Evolutionary conservation across 2,329 filamentous ascomycete species (phyloP), one percentile per base, ranked within the genome.

Genomic region (Lecanicillium sp.): DNA sequence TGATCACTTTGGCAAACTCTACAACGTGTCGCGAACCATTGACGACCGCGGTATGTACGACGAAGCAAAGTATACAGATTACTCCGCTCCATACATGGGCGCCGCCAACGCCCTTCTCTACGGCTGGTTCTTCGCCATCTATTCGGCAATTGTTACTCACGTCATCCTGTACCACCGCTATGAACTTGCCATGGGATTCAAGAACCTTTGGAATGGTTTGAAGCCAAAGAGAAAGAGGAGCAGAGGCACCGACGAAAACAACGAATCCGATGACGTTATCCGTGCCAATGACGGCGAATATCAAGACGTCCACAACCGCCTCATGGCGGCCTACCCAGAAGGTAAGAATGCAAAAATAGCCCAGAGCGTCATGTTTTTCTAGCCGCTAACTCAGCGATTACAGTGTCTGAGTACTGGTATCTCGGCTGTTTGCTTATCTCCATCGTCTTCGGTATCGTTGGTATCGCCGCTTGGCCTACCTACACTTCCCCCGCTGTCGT

Each of bases 1-100:
- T 43, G 74, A 80, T 54, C 79, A 79, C 42, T 73, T 66, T 0
- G 73, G 70, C 9, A 49, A 50, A 1, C 34, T 54, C 1, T 79
- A 78, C 48, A 65, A 74, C 16, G 66, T 75, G 12, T 59, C 56
- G 9, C 63, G 64, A 3, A 73, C 79, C 16, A 62, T 80, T 5
- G 66, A 64, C 15, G 43, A 58, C 1, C 58, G 67, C 25, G 61
- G 66, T 39, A 70, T 64, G 0, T 64, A 80, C 13, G 63, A 78
- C 43, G 50, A 67, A 16, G 60, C 62, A 3, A 69, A 68, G 2
- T 79, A 78, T 48, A 75, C 27, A 40, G 57, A 55, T 13, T 71
- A 80, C 46, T 51, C 48, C 6, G 45, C 44, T 5, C 43, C 43
- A 28, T 47, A 51, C 34, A 48, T 52, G 17, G 40, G 38, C n/a